Percentiles rank a stretch among this genome's conserved stretches.
These are phyloP conservation scores for Phyllostachys edulis DNA, from an alignment of 176 grass and related monocot genomes.

Conservation along the genomic window DNA sequence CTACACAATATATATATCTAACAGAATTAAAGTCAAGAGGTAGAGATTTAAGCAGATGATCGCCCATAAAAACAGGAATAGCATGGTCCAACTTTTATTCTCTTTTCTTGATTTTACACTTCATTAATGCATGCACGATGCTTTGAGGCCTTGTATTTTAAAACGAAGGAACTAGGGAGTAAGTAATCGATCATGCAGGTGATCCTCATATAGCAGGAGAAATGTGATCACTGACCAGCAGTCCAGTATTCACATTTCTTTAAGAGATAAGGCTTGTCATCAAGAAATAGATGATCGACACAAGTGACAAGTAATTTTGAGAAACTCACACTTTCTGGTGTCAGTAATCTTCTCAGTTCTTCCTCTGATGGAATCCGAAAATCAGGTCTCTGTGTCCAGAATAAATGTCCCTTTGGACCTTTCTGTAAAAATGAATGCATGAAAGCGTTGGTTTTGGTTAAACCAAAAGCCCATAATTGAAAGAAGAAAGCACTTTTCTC, in stretches of 20 bases:
- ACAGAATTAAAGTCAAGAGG: not conserved
- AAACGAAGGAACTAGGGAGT: not conserved
- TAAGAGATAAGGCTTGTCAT: not conserved
- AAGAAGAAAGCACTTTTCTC: not conserved
- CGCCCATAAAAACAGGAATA: not conserved
- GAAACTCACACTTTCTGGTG: slow-evolving; percentile 86
- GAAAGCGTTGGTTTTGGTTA: slow-evolving; percentile 25
- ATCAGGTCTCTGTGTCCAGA: slow-evolving; percentile 70
- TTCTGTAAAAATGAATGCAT: slow-evolving; percentile 57
- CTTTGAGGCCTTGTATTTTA: not conserved
- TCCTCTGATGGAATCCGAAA: slow-evolving; percentile 89
- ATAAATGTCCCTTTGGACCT: slow-evolving; percentile 54
- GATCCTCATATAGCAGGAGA: not conserved
- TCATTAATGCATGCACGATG: not conserved
- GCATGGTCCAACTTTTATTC: not conserved
- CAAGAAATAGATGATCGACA: slow-evolving; percentile 29
- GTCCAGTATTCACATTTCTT: not conserved
- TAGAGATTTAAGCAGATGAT: not conserved
- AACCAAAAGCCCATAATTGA: slow-evolving; percentile 1
- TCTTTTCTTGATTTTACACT: not conserved
- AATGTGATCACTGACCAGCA: slow-evolving; percentile 14
- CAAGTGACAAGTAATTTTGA: slow-evolving; percentile 14
- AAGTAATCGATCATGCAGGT: not conserved
- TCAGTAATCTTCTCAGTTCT: slow-evolving; percentile 75
- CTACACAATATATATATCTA: no score